These are phyloP conservation scores for Linum trigynum DNA, from an alignment of 345 rosid genomes.

Conservation along the genomic window DNA sequence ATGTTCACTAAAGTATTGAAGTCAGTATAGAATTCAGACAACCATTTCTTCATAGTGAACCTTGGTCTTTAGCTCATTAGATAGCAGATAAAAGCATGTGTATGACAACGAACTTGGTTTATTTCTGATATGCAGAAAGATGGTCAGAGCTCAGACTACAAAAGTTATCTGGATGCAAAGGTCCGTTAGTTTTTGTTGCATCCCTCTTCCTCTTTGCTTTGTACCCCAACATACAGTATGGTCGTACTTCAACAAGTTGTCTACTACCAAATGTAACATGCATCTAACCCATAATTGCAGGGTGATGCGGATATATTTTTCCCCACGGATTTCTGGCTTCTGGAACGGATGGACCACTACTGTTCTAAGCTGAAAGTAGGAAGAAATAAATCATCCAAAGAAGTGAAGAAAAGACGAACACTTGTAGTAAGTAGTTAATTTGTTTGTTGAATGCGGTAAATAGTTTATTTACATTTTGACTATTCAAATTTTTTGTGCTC, in stretches of 20 bases:
- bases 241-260: neutral
- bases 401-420: constrained; percentile 78
- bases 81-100: neutral
- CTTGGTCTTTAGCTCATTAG: neutral
- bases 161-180: constrained; percentile 85
- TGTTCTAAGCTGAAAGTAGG: constrained; percentile 67
- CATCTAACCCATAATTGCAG: constrained; percentile 29
- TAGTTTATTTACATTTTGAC: neutral
- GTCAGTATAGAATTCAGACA: neutral
- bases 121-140: constrained; percentile 58
- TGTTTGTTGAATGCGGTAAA: neutral
- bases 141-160: constrained; percentile 73
- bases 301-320: constrained; percentile 99
- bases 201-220: neutral
- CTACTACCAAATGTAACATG: neutral
- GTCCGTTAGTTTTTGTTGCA: constrained; percentile 24
- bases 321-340: constrained; percentile 85
- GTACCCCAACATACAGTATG: neutral
- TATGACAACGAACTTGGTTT: constrained; percentile 13
- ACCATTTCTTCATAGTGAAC: too few species aligned
- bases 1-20: neutral
- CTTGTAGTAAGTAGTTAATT: constrained; percentile 49
- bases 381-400: constrained; percentile 40
- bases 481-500: neutral
- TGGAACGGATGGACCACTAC: constrained; percentile 86